A percentile compares a stretch with the other conserved stretches of the same genome.
Evolutionary conservation across 148 eudicot genomes (phyloP).

Genomic region (Euryodendron excelsum): DNA sequence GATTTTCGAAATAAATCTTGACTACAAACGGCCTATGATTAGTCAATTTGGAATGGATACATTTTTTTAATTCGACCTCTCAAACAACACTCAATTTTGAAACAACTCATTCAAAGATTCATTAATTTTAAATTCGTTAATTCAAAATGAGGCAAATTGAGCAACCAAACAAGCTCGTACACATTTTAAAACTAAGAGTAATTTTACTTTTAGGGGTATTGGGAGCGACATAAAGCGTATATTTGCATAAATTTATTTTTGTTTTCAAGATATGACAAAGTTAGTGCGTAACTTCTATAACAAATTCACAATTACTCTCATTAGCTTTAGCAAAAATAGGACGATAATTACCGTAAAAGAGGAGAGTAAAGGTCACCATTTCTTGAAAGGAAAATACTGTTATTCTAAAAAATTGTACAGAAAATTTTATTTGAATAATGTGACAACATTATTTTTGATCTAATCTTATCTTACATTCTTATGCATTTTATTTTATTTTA

Average conservation of each 20-base stretch:
- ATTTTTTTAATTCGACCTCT: too few relatives aligned
- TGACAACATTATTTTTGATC: not conserved
- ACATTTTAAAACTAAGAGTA: not conserved
- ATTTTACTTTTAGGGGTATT: not conserved
- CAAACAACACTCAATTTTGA: too few relatives aligned
- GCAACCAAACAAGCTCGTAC: too few relatives aligned
- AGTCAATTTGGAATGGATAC: not conserved
- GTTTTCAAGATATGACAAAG: not conserved
- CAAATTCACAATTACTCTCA: not conserved
- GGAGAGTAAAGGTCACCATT: not conserved
- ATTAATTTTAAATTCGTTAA: not conserved
- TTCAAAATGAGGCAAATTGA: too few relatives aligned
- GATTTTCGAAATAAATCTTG: not conserved
- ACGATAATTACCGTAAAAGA: too few relatives aligned
- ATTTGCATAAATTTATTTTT: not conserved
- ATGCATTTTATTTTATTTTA: not conserved
- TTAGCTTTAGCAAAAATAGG: too few relatives aligned
- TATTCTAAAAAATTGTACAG: too few relatives aligned
- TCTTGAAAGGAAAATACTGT: not conserved
- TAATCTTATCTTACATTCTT: too few relatives aligned
- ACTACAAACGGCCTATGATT: not conserved
- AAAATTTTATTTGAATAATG: too few relatives aligned
- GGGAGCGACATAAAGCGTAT: not conserved
- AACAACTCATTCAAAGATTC: not conserved
- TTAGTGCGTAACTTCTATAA: not conserved